Evolutionary conservation across 495 filamentous ascomycete genomes (phyloP), one percentile per base, ranked within the genome.

Genomic region (Penicillium lividum): DNA sequence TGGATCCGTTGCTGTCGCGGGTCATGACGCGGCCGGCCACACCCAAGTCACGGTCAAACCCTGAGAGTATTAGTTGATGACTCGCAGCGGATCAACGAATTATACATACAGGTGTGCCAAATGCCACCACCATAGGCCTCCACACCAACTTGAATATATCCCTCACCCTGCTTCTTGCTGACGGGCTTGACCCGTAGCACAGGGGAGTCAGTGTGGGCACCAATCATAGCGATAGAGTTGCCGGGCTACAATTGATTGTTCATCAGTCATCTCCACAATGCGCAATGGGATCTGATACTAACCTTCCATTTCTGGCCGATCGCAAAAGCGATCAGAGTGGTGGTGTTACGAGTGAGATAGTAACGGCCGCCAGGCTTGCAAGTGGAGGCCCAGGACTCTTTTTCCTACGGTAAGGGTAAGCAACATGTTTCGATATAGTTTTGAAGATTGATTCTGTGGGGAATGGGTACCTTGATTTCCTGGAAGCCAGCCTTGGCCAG

Each of bases 1-100:
- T 90, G 49, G 82, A 85, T 36, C 91, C 93, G 46, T 90, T 82
- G 18, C 77, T 79, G 43, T 83, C 81, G 58, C 86, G 90, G 48
- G 93, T 85, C 80, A 98, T 88, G 8, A 86, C 92, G 51, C 94
- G 85, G 33, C 94, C 94, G 44, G 94, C 95, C 53, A 97, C 84
- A 58, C 89, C 89, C 33, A 99, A 79, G 76, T 99, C 94, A 53
- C 94, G 86, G 74, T 99, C 94, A 65, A 98, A 98, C 94, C 93
- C 83, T 86, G 29, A 42, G 4, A 33, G n/a, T 8, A 16, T 56
- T 40, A 56, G 45, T 40, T n/a, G 50, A 1, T 15, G 22, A 22
- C n/a, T n/a, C 9, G 38, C 3, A 28, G 16, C 36, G 30, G n/a
- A 42, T n/a, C 30, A 42, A 54, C 7, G 13, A 5, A 13, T 18